These are phyloP conservation scores for Sugiyamaella novakii DNA, from an alignment of 1,139 yeast species.

Conservation along the genomic window DNA sequence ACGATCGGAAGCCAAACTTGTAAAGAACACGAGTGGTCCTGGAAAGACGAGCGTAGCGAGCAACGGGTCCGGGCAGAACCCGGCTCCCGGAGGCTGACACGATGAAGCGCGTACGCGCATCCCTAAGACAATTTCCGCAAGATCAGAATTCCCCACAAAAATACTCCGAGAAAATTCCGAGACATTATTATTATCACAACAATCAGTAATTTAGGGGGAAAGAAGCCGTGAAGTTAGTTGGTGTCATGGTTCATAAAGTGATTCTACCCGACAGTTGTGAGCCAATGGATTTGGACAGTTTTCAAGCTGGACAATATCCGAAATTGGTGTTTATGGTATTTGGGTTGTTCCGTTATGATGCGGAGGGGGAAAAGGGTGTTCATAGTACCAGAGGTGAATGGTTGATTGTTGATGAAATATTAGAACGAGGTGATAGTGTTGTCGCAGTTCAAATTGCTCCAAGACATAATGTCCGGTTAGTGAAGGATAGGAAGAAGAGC, in stretches of 20 bases:
- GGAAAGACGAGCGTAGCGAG: too few species aligned
- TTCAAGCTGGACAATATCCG: slow-evolving; percentile 1
- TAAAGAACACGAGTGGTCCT: too few species aligned
- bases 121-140: too few species aligned
- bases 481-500: slow-evolving; percentile 1
- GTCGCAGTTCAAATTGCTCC: slow-evolving; percentile 18
- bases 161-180: too few species aligned
- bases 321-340: slow-evolving; percentile 15
- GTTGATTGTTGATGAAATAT: slow-evolving; percentile 19
- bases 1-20: too few species aligned
- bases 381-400: slow-evolving; percentile 19
- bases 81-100: too few species aligned
- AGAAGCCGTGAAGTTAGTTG: too few species aligned
- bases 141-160: too few species aligned
- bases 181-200: too few species aligned
- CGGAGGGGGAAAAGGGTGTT: slow-evolving; percentile 3
- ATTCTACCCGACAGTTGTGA: slow-evolving; percentile 16
- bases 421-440: slow-evolving; percentile 16
- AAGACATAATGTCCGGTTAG: slow-evolving; percentile 15
- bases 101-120: too few species aligned
- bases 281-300: slow-evolving; percentile 8
- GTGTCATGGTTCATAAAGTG: slow-evolving; percentile 8
- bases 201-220: too few species aligned
- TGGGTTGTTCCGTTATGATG: slow-evolving; percentile 15
- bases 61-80: too few species aligned